Conservation (phyloP, 305 asterid genomes). For the Fraxinus baroniana region DNA sequence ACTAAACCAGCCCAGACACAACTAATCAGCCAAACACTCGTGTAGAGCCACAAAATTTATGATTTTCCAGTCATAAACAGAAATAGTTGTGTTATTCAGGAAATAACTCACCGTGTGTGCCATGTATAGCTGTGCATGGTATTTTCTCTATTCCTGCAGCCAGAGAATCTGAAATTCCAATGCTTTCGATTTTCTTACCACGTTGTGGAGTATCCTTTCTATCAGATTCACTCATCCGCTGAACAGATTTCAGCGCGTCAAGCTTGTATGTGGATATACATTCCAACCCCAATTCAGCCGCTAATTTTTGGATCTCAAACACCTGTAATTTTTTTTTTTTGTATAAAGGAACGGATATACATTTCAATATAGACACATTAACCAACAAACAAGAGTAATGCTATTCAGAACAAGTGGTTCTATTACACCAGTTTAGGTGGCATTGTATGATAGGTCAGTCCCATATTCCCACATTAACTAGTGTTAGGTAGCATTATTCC, state of each 20-base stretch:
- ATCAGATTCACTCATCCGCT: constrained; percentile 37
- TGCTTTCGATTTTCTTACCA: constrained; percentile 30
- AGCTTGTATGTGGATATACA: constrained; percentile 77
- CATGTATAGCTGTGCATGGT: constrained; percentile 29
- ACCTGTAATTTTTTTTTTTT: constrained; percentile 47
- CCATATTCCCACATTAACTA: not conserved
- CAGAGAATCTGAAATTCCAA: constrained; percentile 27
- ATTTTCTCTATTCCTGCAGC: constrained; percentile 23
- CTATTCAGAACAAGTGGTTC: not conserved
- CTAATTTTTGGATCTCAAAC: constrained; percentile 75
- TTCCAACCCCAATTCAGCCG: constrained; percentile 76
- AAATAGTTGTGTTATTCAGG: constrained; percentile 4
- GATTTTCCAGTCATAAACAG: constrained; percentile 1
- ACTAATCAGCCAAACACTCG: not conserved
- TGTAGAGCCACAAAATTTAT: not conserved
- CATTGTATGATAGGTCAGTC: not conserved
- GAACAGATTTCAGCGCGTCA: constrained; percentile 82
- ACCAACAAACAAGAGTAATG: not conserved
- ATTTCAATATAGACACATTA: not conserved
- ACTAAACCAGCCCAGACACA: not conserved
- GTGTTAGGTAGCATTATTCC: not conserved
- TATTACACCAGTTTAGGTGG: not conserved
- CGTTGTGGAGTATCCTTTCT: constrained; percentile 32
- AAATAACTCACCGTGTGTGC: constrained; percentile 38
- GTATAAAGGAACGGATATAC: not conserved